Evolutionary conservation across 163 green algal genomes (phyloP).

Genomic region (Chloromonas sp.): DNA sequence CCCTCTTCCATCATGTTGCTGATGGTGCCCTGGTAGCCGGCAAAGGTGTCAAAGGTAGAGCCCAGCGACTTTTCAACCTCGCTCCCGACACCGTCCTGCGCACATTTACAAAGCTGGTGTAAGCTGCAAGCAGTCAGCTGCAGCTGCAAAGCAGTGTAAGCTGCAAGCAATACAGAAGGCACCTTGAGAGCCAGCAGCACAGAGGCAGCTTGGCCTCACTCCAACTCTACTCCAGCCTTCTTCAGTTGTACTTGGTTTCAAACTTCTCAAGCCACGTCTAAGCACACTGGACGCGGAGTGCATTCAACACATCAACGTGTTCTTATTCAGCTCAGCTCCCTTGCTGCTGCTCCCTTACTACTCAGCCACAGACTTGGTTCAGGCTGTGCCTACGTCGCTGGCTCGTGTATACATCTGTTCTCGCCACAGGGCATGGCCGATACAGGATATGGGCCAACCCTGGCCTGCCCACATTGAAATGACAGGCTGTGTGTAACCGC

Average conservation of each 20-base stretch:
- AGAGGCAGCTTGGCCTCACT: neutral
- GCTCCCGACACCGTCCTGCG: neutral
- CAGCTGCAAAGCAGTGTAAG: neutral
- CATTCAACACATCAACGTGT: neutral
- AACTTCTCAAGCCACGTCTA: neutral
- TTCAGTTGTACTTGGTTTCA: too few relatives aligned
- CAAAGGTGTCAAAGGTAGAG: neutral
- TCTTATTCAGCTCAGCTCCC: neutral
- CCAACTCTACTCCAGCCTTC: too few relatives aligned
- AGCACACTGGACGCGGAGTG: neutral
- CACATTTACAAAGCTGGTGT: neutral
- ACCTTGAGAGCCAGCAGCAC: neutral
- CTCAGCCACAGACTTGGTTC: neutral
- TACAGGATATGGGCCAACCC: too few relatives aligned
- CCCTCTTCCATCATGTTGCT: slow-evolving; percentile 1
- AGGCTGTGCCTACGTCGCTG: neutral
- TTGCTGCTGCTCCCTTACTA: neutral
- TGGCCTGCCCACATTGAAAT: too few relatives aligned
- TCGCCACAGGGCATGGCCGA: too few relatives aligned
- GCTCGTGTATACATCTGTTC: too few relatives aligned
- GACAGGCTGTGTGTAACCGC: too few relatives aligned
- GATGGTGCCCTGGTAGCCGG: slow-evolving; percentile 6
- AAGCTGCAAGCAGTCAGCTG: neutral
- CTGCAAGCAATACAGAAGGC: neutral
- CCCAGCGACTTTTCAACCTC: slow-evolving; percentile 5